Conservation (phyloP, 495 filamentous ascomycete species). For the Pseudomonodictys pantanalensis region DNA sequence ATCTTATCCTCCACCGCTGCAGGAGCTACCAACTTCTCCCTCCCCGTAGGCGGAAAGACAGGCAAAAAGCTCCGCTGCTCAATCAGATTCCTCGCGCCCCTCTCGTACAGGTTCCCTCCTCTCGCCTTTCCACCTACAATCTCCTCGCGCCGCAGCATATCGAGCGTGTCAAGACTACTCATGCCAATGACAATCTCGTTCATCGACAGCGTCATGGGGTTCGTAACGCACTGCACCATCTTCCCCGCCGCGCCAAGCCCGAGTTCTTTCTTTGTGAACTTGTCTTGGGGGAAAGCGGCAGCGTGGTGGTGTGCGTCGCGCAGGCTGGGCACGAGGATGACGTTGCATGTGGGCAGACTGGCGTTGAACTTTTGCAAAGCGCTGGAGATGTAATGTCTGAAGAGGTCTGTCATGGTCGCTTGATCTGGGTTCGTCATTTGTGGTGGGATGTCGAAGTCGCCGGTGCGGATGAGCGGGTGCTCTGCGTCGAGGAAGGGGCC, state of each 20-base stretch:
- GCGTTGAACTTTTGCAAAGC: slow-evolving; percentile 63
- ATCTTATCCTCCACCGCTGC: slow-evolving; percentile 13
- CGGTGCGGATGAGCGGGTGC: slow-evolving; percentile 82
- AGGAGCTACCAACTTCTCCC: slow-evolving; percentile 49
- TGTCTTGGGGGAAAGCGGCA: slow-evolving; percentile 88
- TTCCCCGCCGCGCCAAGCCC: slow-evolving; percentile 59
- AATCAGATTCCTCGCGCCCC: slow-evolving; percentile 69
- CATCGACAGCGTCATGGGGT: slow-evolving; percentile 79
- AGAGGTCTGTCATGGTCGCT: slow-evolving; percentile 75
- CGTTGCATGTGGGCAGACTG: slow-evolving; percentile 69
- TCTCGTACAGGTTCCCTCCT: slow-evolving; percentile 59
- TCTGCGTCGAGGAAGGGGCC: slow-evolving; percentile 90
- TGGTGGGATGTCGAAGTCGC: slow-evolving; percentile 86
- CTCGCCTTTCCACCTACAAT: slow-evolving; percentile 56
- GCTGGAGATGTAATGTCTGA: slow-evolving; percentile 71
- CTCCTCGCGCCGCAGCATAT: slow-evolving; percentile 75
- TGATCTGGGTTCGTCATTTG: slow-evolving; percentile 66
- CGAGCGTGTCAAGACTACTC: slow-evolving; percentile 78
- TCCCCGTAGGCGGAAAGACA: slow-evolving; percentile 72
- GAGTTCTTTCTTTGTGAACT: slow-evolving; percentile 65
- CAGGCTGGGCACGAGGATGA: slow-evolving; percentile 79
- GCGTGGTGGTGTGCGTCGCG: slow-evolving; percentile 77
- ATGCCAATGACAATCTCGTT: slow-evolving; percentile 82
- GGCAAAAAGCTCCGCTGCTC: slow-evolving; percentile 90
- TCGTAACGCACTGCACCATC: slow-evolving; percentile 71